Conservation (phyloP, 345 rosid species). For the Populus pruinosa region DNA sequence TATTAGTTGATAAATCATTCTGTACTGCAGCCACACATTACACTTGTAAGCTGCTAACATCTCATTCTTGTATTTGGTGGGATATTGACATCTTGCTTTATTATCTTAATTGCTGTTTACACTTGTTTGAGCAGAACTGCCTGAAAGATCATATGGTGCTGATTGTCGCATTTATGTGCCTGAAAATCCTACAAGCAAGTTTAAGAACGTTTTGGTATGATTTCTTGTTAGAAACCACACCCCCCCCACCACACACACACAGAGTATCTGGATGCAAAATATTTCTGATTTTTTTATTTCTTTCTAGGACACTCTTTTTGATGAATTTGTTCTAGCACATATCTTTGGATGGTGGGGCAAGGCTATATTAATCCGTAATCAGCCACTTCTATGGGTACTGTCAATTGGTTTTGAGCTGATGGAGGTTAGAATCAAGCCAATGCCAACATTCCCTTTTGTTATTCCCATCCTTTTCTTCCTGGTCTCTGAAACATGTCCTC, state of each 20-base stretch:
- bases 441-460: background rate
- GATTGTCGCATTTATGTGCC: conserved; percentile 88
- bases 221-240: conserved; percentile 46
- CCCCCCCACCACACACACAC: too few species aligned
- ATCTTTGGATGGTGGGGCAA: conserved; percentile 99
- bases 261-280: background rate
- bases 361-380: conserved; percentile 92
- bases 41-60: background rate
- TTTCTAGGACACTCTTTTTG: conserved; percentile 79
- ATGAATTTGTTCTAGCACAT: conserved; percentile 95
- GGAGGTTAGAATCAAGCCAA: conserved; percentile 59
- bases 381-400: conserved; percentile 94
- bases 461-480: background rate
- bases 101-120: background rate
- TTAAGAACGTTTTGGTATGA: conserved; percentile 99
- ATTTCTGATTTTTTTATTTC: conserved; percentile 15
- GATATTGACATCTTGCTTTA: conserved; percentile 6
- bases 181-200: conserved; percentile 90
- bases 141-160: conserved; percentile 95
- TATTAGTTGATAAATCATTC: background rate
- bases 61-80: background rate
- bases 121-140: conserved; percentile 66
- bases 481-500: background rate
- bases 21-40: background rate
- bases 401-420: conserved; percentile 94